Evolutionary conservation across 1,284 basidiomycete species (phyloP).

Genomic region (Ustilago xerochloae): DNA sequence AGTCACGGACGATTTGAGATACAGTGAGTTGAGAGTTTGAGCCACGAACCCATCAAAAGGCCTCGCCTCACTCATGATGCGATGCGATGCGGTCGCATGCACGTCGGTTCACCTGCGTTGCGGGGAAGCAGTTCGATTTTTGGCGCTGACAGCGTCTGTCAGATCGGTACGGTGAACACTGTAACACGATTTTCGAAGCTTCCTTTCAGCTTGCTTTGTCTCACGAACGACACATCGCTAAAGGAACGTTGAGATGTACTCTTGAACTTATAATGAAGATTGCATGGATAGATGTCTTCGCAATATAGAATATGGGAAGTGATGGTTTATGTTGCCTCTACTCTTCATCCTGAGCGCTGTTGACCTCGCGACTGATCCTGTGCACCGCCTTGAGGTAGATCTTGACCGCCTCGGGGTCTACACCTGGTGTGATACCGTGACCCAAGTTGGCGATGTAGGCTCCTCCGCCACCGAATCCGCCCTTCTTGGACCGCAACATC

Average conservation of each 20-base stretch:
- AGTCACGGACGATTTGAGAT: no score
- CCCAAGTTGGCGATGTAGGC: conserved; percentile 89
- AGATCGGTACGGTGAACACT: not conserved
- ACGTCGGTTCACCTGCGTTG: not conserved
- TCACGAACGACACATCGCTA: not conserved
- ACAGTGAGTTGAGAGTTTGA: no score
- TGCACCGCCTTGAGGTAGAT: conserved; percentile 64
- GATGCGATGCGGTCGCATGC: conserved; percentile 6
- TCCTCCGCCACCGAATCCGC: conserved; percentile 75
- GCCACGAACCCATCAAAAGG: no score
- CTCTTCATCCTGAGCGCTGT: conserved; percentile 47
- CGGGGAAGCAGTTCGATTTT: not conserved
- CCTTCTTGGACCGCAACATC: conserved; percentile 74
- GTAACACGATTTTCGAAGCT: no score
- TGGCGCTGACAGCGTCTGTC: not conserved
- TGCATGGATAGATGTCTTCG: no score
- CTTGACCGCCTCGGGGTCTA: conserved; percentile 65
- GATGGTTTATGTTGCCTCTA: conserved; percentile 7
- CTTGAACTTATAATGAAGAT: not conserved
- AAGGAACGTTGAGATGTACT: not conserved
- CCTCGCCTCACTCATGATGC: no score
- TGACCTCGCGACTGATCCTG: conserved; percentile 59
- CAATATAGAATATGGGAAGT: no score
- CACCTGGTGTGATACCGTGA: conserved; percentile 80
- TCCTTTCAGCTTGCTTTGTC: not conserved